These are phyloP conservation scores for Parietaria judaica DNA, from an alignment of 306 rosid genomes.

Conservation along the genomic window DNA sequence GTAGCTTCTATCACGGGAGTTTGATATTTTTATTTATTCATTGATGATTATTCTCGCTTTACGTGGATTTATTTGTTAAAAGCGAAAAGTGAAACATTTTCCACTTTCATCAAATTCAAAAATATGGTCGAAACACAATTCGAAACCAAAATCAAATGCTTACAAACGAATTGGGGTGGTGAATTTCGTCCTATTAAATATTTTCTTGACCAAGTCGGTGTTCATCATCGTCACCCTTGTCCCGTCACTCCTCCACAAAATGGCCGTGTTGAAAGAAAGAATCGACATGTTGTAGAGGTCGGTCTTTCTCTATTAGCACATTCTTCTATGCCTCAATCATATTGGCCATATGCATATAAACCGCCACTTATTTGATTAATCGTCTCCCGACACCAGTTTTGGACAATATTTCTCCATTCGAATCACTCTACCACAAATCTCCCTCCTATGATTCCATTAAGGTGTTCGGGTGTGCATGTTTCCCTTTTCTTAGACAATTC, in stretches of 20 bases:
- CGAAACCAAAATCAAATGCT: neutral
- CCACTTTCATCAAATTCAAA: neutral
- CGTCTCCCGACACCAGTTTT: neutral
- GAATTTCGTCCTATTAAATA: neutral
- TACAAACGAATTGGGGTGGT: neutral
- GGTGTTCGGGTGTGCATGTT: neutral
- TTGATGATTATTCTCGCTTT: neutral
- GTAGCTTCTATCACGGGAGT: neutral
- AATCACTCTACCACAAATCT: neutral
- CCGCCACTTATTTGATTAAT: neutral
- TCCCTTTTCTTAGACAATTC: neutral
- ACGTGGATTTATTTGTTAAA: neutral
- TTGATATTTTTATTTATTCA: neutral
- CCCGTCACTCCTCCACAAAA: neutral
- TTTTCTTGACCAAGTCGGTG: neutral
- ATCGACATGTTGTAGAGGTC: neutral
- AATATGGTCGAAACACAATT: neutral
- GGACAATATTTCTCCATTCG: neutral
- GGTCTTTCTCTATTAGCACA: neutral
- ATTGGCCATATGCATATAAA: neutral
- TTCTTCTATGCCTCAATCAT: neutral
- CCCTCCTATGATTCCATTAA: neutral
- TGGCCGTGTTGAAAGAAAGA: neutral
- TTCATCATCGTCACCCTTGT: neutral
- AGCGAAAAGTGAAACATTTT: neutral